Evolutionary conservation across 2,329 filamentous ascomycete species (phyloP), one percentile per base, ranked within the genome.

Genomic region (Penicillium sp.): DNA sequence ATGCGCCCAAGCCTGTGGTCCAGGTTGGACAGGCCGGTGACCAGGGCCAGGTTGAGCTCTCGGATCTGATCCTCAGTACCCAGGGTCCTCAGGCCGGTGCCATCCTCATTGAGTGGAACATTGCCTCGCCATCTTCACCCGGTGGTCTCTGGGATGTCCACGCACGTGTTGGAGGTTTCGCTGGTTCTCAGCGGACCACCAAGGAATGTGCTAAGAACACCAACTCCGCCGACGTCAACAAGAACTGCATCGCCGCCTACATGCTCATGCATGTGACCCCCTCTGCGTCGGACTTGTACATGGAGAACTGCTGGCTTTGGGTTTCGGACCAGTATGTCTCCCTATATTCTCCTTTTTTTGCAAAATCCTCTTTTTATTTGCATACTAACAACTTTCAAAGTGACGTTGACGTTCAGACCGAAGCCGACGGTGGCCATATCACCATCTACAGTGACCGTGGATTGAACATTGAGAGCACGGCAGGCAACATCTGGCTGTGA

Each of bases 221-320:
- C 17, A 15, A 26, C 42, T 13, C 19, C 12, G 10, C 19, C 19
- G 12, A 45, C 42, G 19, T 45, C 19, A 15, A 45, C 13, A 22
- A 45, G 19, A 24, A 45, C 42, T 45, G 42, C 22, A 45, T 45
- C 4, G 42, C 42, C 13, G 22, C 42, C 13, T 45, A 45, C 22
- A 45, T 45, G 42, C 42, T 45, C 19, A 45, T 26, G 22, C 42
- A 45, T 26, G 42, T 45, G 4, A 45, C 42, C 7, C 22, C 42
- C 9, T 45, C 42, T 1, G 42, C 42, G 9, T 45, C 42, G 12
- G 24, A 26, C 12, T 15, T 45, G 42, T 26, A 45, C 19, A 45
- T 45, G 42, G 22, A 45, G 42, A 45, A 45, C 22, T 45, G 42
- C 22, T 45, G 42, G 42, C 42, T 45, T 13, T 45, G 42, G 42